These are phyloP conservation scores for Claviceps paspali DNA, from an alignment of 2,329 filamentous ascomycete species.

Conservation along the genomic window DNA sequence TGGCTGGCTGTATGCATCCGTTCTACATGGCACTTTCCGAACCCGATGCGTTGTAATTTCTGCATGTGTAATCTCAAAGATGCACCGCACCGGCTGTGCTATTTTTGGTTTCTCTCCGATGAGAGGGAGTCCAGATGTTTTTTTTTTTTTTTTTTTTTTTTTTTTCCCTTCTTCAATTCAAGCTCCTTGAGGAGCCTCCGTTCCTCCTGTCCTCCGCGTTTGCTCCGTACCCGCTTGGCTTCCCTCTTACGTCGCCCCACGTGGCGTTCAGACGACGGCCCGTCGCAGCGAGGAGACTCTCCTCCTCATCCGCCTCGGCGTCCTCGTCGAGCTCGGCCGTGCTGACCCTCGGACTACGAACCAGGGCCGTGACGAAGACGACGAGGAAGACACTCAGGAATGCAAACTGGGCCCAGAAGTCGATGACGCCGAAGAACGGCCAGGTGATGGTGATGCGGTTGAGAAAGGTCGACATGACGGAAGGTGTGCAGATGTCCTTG, in stretches of 20 bases:
- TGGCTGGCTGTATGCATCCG: no score
- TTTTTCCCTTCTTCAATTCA: no score
- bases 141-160: no score
- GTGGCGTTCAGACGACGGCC: slow-evolving; percentile 69
- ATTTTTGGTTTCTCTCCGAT: no score
- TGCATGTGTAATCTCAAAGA: no score
- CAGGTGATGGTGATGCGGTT: slow-evolving; percentile 89
- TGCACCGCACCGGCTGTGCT: no score
- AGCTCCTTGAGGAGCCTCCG: slow-evolving; percentile 2
- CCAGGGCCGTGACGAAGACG: slow-evolving; percentile 62
- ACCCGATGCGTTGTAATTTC: no score
- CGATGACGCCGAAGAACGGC: slow-evolving; percentile 82
- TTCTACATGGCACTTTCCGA: no score
- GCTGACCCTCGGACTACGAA: slow-evolving; percentile 66
- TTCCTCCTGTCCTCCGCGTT: slow-evolving; percentile 6
- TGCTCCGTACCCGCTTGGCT: slow-evolving; percentile 11
- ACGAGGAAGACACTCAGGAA: slow-evolving; percentile 76
- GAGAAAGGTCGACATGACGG: slow-evolving; percentile 79
- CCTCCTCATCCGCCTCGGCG: slow-evolving; percentile 82
- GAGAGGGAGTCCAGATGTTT: no score
- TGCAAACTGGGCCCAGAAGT: slow-evolving; percentile 92
- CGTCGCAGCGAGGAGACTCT: slow-evolving; percentile 74
- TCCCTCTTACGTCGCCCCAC: slow-evolving; percentile 73
- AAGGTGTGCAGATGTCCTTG: slow-evolving; percentile 74
- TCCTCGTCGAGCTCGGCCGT: slow-evolving; percentile 72